Evolutionary conservation across 805 yeast species (phyloP).

Genomic region (Phaffomyces opuntiae): DNA sequence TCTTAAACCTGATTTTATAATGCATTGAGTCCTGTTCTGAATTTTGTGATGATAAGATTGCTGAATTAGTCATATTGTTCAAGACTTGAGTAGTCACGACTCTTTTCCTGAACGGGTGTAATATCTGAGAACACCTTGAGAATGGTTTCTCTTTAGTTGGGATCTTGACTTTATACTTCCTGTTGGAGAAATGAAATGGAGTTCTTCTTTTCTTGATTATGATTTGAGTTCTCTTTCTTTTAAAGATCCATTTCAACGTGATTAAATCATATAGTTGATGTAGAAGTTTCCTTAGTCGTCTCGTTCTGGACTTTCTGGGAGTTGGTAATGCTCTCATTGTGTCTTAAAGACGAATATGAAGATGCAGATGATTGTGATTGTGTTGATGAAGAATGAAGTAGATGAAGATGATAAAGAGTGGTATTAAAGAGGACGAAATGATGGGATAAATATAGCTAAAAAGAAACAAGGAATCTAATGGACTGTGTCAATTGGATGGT

Average conservation of each 20-base stretch:
- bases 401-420: too few relatives aligned
- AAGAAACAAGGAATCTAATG: too few relatives aligned
- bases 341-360: background rate
- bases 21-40: background rate
- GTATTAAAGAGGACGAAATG: too few relatives aligned
- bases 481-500: too few relatives aligned
- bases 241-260: constrained; percentile 14
- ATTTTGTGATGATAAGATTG: background rate
- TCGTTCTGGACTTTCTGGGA: constrained; percentile 19
- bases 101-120: constrained; percentile 1
- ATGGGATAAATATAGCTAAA: too few relatives aligned
- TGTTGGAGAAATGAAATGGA: constrained; percentile 18
- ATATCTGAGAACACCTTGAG: background rate
- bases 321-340: constrained; percentile 23
- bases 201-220: constrained; percentile 15
- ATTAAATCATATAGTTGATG: constrained; percentile 10
- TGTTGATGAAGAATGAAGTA: too few relatives aligned
- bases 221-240: constrained; percentile 3
- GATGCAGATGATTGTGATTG: background rate
- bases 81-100: constrained; percentile 12
- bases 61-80: constrained; percentile 4
- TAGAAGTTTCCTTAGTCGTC: constrained; percentile 13
- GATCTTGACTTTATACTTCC: constrained; percentile 19
- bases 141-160: constrained; percentile 1
- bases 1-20: background rate